Base-by-base conservation (phyloP, 139 green algal species). In the Desmodesmus armatus region DNA sequence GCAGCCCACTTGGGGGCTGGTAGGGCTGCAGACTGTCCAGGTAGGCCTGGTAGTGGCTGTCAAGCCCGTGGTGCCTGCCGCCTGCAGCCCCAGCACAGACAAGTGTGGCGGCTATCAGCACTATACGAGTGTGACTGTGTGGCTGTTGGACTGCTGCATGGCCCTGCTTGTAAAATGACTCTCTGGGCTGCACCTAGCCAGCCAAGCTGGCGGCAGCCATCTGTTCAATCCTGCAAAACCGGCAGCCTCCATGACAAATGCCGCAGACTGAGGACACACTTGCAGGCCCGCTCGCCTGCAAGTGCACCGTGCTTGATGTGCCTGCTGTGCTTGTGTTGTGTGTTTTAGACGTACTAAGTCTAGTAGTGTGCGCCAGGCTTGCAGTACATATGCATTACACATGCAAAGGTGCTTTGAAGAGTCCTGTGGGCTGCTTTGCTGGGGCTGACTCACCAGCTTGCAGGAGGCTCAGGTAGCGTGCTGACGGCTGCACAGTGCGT, bases 401-500 rank as follows among this genome's bases (percentile, higher is more conserved):
- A 65, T 19, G 21, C 7, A 77, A 77, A 21, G 21, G 67, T 19
- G 33, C 21, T 11, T 17, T 17, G 13, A 74, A 19, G 17, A 13
- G 21, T 19, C n/a, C 19, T 21, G 65, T 17, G 17, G 21, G 23
- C 65, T 17, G n/a, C 25, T 27, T 17, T 29, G n/a, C 25, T 9
- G 6, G 11, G 11, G 0, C 21, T 29, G 47, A 27, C 80, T 23
- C 53, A 80, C 80, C 82, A 49, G 66, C 66, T 27, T 70, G 71
- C 43, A 92, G 74, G 49, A 92, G 69, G 7, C 40, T n/a, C 15
- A 92, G 31, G 60, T 92, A 92, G 1, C 89, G 83, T 9, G n/a
- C 31, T 11, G 86, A 90, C 0, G 89, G 89, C 70, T 85, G 33
- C 21, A 78, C 83, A 2, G 27, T 35, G 1, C 83, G 35, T 17